These are phyloP conservation scores for Plasmodium fragile DNA, from an alignment of 169 alveolate genomes.

Conservation along the genomic window DNA sequence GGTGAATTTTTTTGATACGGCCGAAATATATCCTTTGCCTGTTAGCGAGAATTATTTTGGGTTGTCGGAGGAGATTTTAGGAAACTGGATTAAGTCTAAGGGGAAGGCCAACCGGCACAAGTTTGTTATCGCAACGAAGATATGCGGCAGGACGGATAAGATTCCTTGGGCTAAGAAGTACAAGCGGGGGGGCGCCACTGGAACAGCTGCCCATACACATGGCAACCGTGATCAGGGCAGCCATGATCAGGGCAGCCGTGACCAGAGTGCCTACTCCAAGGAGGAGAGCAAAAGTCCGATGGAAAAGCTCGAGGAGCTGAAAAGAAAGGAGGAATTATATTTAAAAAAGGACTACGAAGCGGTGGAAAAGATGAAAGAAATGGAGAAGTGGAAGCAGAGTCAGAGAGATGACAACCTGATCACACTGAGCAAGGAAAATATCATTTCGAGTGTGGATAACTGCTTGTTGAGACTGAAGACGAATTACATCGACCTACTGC, in stretches of 20 bases:
- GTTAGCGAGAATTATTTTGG: constrained; percentile 80
- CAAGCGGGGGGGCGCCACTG: not conserved
- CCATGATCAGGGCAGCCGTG: not conserved
- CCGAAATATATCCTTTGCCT: constrained; percentile 92
- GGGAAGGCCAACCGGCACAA: constrained; percentile 79
- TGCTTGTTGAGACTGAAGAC: constrained; percentile 82
- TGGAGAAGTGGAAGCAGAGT: not conserved
- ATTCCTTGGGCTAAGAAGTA: constrained; percentile 78
- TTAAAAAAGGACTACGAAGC: constrained; percentile 31
- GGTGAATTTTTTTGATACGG: constrained; percentile 88
- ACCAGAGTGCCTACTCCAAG: too few species aligned
- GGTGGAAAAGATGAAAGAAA: constrained; percentile 23
- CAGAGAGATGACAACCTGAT: constrained; percentile 34
- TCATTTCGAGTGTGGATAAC: constrained; percentile 83
- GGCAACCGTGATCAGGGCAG: not conserved
- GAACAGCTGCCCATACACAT: not conserved
- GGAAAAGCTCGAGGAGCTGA: constrained; percentile 29
- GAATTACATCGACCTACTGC: constrained; percentile 87
- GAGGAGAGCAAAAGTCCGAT: not conserved
- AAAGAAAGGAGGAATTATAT: constrained; percentile 57
- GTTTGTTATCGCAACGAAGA: constrained; percentile 85
- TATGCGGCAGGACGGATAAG: constrained; percentile 80
- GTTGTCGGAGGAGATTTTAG: constrained; percentile 81
- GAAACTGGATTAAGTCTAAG: constrained; percentile 80
- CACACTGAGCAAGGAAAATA: constrained; percentile 78